Conservation (phyloP, 371 early-diverging fungal genomes). For the Mucor velutinosus region DNA sequence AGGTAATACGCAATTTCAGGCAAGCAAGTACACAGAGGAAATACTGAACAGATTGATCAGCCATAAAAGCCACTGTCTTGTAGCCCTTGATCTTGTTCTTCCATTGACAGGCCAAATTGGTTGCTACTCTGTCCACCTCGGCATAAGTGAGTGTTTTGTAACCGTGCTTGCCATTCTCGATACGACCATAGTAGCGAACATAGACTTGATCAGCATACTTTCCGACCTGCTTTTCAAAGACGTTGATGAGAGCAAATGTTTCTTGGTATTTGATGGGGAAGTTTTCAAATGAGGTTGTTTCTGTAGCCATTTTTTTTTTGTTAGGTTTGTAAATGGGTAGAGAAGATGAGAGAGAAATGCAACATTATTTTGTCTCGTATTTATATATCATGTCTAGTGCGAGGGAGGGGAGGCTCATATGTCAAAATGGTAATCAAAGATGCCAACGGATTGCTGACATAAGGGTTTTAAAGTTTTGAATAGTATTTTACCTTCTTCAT, state of each 20-base stretch:
- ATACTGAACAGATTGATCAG: conserved; percentile 27
- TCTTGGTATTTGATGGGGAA: not conserved
- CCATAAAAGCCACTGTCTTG: conserved; percentile 17
- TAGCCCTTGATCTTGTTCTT: not conserved
- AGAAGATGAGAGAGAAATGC: no score
- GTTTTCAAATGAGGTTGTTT: not conserved
- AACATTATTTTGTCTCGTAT: no score
- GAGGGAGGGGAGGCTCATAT: no score
- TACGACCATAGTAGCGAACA: conserved; percentile 6
- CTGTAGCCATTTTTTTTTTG: not conserved
- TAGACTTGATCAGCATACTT: conserved; percentile 2
- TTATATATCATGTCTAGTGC: no score
- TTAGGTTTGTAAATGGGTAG: no score
- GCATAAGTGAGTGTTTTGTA: conserved; percentile 28
- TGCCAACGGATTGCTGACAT: no score
- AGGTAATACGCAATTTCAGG: conserved; percentile 22
- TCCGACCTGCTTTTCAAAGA: not conserved
- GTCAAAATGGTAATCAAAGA: no score
- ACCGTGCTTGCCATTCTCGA: not conserved
- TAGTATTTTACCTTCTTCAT: no score
- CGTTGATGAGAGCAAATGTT: not conserved
- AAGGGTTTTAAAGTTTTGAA: no score
- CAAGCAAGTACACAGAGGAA: conserved; percentile 26
- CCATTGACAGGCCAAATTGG: conserved; percentile 36
- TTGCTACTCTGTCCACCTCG: conserved; percentile 27